These are phyloP conservation scores for Yamagishiella unicocca DNA, from an alignment of 139 green algal genomes.

Conservation along the genomic window DNA sequence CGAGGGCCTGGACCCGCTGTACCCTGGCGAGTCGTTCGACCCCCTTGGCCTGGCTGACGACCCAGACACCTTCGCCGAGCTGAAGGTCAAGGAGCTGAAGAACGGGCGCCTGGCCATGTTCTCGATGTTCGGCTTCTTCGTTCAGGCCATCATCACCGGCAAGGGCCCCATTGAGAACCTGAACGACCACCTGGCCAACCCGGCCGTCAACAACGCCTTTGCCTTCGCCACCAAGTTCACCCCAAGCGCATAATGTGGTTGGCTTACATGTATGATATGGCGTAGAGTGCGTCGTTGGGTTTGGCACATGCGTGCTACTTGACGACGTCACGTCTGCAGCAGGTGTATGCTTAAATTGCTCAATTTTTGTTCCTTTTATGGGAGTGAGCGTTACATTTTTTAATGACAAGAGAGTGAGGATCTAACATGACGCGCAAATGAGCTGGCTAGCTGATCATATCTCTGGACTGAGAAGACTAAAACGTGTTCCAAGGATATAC, in stretches of 20 bases:
- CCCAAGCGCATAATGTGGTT: slow-evolving; percentile 49
- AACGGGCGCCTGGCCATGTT: no score
- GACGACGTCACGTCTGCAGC: no score
- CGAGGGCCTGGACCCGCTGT: no score
- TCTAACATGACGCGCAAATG: neutral
- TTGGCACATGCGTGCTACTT: neutral
- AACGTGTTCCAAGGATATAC: no score
- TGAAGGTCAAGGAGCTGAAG: no score
- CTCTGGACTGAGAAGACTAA: neutral
- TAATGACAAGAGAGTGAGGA: neutral
- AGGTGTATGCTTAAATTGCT: neutral
- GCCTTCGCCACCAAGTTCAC: slow-evolving; percentile 73
- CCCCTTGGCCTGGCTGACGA: no score
- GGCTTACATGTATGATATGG: neutral
- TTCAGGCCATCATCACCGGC: no score
- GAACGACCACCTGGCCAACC: slow-evolving; percentile 84
- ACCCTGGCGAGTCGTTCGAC: no score
- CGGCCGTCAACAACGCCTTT: slow-evolving; percentile 76
- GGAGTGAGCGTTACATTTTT: neutral
- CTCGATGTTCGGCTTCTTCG: no score
- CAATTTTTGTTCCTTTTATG: neutral
- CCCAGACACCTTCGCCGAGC: no score
- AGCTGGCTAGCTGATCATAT: neutral
- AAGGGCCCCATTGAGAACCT: no score
- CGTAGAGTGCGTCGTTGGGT: slow-evolving; percentile 6